Evolutionary conservation across 2,329 filamentous ascomycete species (phyloP).

Genomic region (Intubia oerlemansii): DNA sequence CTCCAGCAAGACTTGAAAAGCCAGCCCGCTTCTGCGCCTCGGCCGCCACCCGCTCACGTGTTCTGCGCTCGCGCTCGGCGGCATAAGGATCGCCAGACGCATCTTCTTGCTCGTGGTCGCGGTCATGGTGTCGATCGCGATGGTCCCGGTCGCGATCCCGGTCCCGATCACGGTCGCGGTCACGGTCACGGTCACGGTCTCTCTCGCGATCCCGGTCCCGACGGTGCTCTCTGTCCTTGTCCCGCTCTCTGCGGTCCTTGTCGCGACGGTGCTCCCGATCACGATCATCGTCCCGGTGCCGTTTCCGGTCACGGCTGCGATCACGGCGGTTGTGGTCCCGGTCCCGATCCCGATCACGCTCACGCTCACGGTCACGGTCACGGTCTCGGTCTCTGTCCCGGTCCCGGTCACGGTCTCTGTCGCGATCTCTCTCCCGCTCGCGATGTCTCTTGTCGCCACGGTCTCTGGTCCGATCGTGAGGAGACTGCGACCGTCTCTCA

Average conservation of each 20-base stretch:
- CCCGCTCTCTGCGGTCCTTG: constrained; percentile 4
- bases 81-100: constrained; percentile 34
- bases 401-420: no score
- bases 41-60: constrained; percentile 43
- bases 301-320: constrained; percentile 2
- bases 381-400: no score
- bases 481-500: constrained; percentile 1
- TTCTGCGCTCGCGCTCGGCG: constrained; percentile 43
- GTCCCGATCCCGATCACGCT: constrained; percentile 8
- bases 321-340: constrained; percentile 1
- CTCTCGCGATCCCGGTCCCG: constrained; percentile 1
- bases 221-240: constrained; percentile 7
- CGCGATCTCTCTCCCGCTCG: no score
- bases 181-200: constrained; percentile 1
- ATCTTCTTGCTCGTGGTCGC: constrained; percentile 11
- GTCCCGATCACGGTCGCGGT: constrained; percentile 4
- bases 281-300: constrained; percentile 1
- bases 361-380: constrained; percentile 8
- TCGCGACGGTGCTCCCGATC: no score
- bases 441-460: constrained; percentile 14
- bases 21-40: constrained; percentile 35
- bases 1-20: constrained; percentile 28
- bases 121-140: constrained; percentile 13
- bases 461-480: no score
- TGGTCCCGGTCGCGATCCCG: constrained; percentile 10